phyloP scores from a whole-genome alignment of 352 stramenopile genomes.

The Globisporangium takayamanum region DNA sequence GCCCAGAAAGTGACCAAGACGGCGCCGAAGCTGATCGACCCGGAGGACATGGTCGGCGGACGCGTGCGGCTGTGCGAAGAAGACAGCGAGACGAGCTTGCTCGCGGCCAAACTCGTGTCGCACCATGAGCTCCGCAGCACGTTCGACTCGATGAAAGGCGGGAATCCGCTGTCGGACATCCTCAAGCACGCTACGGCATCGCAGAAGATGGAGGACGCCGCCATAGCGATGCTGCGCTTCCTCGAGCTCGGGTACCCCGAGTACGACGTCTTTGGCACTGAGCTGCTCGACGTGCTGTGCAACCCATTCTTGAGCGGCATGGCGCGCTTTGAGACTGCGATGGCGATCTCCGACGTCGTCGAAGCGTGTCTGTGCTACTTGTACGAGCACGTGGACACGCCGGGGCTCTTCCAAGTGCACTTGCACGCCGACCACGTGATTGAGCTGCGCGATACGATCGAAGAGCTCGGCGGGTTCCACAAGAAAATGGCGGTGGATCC shows the following conservation, averaged over 20 bases:
- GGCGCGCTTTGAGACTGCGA: constrained; percentile 76
- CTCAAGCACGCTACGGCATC: constrained; percentile 49
- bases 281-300: constrained; percentile 69
- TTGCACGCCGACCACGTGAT: constrained; percentile 71
- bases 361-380: constrained; percentile 79
- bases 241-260: constrained; percentile 80
- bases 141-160: constrained; percentile 68
- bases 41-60: constrained; percentile 76
- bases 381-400: constrained; percentile 69
- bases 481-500: constrained; percentile 77
- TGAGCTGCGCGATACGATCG: constrained; percentile 72
- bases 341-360: constrained; percentile 73
- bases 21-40: constrained; percentile 71
- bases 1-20: constrained; percentile 44
- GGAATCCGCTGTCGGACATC: constrained; percentile 70
- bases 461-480: constrained; percentile 77
- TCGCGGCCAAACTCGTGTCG: constrained; percentile 71
- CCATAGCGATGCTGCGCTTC: constrained; percentile 67
- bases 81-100: constrained; percentile 52
- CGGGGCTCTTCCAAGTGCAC: constrained; percentile 76
- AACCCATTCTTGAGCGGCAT: constrained; percentile 83
- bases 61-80: constrained; percentile 63
- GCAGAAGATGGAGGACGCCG: constrained; percentile 66
- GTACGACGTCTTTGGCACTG: constrained; percentile 77
- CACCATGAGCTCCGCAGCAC: constrained; percentile 63